phyloP scores from a whole-genome alignment of 2,329 filamentous ascomycete genomes.

The Claviceps lovelessii region DNA sequence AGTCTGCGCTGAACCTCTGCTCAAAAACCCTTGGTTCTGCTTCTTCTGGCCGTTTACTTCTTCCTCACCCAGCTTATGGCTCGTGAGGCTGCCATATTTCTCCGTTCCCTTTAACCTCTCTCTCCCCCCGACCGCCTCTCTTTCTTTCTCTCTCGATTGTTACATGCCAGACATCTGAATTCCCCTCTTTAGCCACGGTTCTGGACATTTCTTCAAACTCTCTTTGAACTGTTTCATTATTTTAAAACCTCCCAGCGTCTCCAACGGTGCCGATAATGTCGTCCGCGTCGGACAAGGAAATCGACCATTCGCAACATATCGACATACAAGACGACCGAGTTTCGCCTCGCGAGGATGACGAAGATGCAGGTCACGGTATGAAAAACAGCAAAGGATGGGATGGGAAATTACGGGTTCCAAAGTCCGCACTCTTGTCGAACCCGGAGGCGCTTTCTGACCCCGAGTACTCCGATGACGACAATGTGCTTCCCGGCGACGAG shows the following conservation, averaged over 20 bases:
- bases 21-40: not conserved
- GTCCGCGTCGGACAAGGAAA: constrained; percentile 24
- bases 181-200: not conserved
- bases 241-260: not conserved
- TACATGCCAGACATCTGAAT: not conserved
- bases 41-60: not conserved
- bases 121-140: not conserved
- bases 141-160: not conserved
- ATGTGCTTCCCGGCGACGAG: constrained; percentile 54
- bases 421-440: constrained; percentile 47
- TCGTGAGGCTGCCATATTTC: not conserved
- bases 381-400: constrained; percentile 63
- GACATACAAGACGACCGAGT: constrained; percentile 32
- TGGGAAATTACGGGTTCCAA: constrained; percentile 64
- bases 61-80: not conserved
- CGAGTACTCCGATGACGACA: constrained; percentile 64
- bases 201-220: not conserved
- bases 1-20: not conserved
- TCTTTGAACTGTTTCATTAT: not conserved
- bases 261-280: not conserved
- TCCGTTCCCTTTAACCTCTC: not conserved
- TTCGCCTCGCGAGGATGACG: constrained; percentile 23
- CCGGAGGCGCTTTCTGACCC: constrained; percentile 72
- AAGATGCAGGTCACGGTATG: constrained; percentile 31
- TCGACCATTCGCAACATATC: constrained; percentile 29